A percentile compares a stretch with the other conserved stretches of the same genome.
Evolutionary conservation across 148 eudicot species (phyloP).

Genomic region (Bassia scoparia): DNA sequence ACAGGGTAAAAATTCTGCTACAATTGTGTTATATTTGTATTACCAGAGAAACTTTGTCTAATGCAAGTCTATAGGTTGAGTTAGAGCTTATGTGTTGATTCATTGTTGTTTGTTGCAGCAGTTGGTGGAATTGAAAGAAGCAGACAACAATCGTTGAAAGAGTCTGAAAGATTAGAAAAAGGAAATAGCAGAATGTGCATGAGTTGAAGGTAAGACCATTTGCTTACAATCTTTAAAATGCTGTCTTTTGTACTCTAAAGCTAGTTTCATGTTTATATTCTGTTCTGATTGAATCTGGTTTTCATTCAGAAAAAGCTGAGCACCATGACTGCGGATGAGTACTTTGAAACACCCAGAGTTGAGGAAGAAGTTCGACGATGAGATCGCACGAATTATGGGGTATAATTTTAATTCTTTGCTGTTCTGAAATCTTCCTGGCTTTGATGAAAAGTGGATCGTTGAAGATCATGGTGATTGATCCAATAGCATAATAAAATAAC

Average conservation of each 20-base stretch:
- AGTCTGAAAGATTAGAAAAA: constrained; percentile 87
- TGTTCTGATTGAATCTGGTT: background rate
- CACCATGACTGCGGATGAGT: constrained; percentile 99
- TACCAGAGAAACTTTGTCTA: too few relatives aligned
- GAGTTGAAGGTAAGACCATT: constrained; percentile 64
- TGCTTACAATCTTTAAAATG: background rate
- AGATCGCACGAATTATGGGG: constrained; percentile 99
- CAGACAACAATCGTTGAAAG: constrained; percentile 66
- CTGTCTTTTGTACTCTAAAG: background rate
- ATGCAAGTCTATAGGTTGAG: constrained; percentile 7
- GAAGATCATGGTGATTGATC: constrained; percentile 13
- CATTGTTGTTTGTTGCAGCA: constrained; percentile 20
- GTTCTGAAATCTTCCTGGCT: background rate
- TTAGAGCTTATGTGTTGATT: background rate
- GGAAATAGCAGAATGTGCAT: constrained; percentile 91
- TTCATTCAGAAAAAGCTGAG: constrained; percentile 65
- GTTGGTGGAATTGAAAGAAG: constrained; percentile 91
- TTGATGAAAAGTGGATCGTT: constrained; percentile 5
- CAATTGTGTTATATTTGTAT: too few relatives aligned
- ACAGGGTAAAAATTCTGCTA: too few relatives aligned
- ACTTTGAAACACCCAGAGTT: constrained; percentile 94
- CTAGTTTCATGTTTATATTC: background rate
- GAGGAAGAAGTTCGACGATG: constrained; percentile 94
- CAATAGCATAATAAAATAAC: constrained; percentile 17
- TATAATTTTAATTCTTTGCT: constrained; percentile 18